phyloP scores from a whole-genome alignment of 169 alveolate species.

The Plasmodium billcollinsi region DNA sequence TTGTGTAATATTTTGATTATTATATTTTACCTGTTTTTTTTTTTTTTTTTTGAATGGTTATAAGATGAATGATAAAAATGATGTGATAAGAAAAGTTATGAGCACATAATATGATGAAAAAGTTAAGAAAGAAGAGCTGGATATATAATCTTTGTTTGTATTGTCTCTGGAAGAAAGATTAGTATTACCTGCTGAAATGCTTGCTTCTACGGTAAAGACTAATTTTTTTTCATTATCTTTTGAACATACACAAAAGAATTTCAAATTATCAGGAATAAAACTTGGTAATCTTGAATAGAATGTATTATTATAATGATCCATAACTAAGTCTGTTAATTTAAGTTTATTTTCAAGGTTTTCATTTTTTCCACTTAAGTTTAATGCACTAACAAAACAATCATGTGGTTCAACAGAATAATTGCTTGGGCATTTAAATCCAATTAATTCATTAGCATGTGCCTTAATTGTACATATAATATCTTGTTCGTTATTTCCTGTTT shows the following conservation, averaged over 20 bases:
- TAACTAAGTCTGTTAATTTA: neutral
- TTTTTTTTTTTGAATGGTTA: no score
- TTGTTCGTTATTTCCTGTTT: neutral
- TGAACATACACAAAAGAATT: slow-evolving; percentile 37
- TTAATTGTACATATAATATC: slow-evolving; percentile 10
- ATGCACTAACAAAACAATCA: slow-evolving; percentile 55
- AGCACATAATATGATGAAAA: no score
- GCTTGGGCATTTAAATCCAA: slow-evolving; percentile 65
- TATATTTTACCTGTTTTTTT: no score
- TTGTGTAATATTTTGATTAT: no score
- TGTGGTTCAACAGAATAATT: slow-evolving; percentile 26
- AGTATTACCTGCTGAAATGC: no score
- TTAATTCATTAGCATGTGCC: slow-evolving; percentile 3
- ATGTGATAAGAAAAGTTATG: no score
- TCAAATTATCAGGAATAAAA: neutral
- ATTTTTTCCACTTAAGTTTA: slow-evolving; percentile 14
- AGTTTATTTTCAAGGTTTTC: slow-evolving; percentile 12
- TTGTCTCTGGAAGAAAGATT: no score
- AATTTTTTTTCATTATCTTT: slow-evolving; percentile 7
- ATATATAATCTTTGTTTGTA: no score
- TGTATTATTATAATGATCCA: slow-evolving; percentile 41
- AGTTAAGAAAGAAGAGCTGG: no score
- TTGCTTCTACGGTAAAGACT: no score
- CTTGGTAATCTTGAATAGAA: slow-evolving; percentile 28
- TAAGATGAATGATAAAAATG: no score